Evolutionary conservation across 176 grass and related monocot genomes (phyloP).

Genomic region (Avena sativa): DNA sequence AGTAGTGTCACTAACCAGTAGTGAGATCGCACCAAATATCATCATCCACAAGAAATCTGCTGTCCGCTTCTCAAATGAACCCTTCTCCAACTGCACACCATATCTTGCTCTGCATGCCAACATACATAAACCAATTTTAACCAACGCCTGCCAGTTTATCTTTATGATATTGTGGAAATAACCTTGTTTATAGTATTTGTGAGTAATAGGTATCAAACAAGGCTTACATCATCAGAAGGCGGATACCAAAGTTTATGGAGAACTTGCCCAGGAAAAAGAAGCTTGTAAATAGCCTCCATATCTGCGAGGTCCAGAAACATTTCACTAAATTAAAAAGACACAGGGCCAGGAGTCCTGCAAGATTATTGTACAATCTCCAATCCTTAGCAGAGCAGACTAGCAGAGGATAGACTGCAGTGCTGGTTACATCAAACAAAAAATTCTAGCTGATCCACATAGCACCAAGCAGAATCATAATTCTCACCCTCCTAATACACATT

Average conservation of each 20-base stretch:
- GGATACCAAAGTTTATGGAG: slow-evolving; percentile 95
- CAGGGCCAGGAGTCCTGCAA: neutral
- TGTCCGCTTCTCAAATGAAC: slow-evolving; percentile 75
- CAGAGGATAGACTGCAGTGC: slow-evolving; percentile 2
- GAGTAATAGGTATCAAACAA: neutral
- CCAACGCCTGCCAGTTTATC: neutral
- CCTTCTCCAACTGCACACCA: slow-evolving; percentile 89
- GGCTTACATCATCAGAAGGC: slow-evolving; percentile 92
- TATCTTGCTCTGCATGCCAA: slow-evolving; percentile 82
- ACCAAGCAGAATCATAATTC: neutral
- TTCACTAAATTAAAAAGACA: neutral
- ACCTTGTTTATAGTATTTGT: neutral
- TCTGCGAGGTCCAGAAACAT: slow-evolving; percentile 50
- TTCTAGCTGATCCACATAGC: neutral
- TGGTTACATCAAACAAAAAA: neutral
- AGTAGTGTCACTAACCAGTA: slow-evolving; percentile 58
- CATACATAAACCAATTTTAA: slow-evolving; percentile 39
- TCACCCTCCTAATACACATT: too few species aligned
- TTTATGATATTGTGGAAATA: slow-evolving; percentile 23
- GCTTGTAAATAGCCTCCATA: slow-evolving; percentile 84
- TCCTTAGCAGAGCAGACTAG: neutral
- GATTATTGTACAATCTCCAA: slow-evolving; percentile 21
- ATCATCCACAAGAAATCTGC: slow-evolving; percentile 98
- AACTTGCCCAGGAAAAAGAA: slow-evolving; percentile 81
- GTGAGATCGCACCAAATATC: slow-evolving; percentile 78